Conservation (phyloP, 768 basidiomycete genomes). For the Mrakia gelida region DNA sequence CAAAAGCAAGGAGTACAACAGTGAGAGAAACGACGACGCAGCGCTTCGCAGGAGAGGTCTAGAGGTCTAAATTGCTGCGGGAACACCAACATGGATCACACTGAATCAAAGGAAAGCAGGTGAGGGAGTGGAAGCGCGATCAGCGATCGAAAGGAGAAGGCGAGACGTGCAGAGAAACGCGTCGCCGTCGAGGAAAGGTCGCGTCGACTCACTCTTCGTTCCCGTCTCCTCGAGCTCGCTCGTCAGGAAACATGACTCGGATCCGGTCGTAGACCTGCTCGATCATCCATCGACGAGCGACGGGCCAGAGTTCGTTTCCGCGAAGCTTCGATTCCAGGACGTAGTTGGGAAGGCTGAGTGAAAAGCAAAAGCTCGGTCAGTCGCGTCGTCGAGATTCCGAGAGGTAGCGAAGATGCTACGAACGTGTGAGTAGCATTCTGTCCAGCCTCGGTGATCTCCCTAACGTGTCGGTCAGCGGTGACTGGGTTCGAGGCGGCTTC, state of each 20-base stretch:
- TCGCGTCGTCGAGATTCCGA: not conserved
- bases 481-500: slow-evolving; percentile 47
- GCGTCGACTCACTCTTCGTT: slow-evolving; percentile 54
- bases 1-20: too few species aligned
- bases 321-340: slow-evolving; percentile 38
- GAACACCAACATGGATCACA: not conserved
- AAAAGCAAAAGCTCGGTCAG: slow-evolving; percentile 26
- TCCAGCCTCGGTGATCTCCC: slow-evolving; percentile 49
- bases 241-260: slow-evolving; percentile 57
- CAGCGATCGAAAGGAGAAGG: not conserved
- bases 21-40: too few species aligned
- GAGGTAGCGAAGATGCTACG: slow-evolving; percentile 34
- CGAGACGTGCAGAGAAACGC: too few species aligned
- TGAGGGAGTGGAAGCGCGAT: not conserved
- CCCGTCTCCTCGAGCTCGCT: slow-evolving; percentile 52
- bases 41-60: too few species aligned
- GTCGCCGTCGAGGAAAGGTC: not conserved
- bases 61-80: not conserved
- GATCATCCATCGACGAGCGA: slow-evolving; percentile 54
- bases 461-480: slow-evolving; percentile 43
- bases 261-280: slow-evolving; percentile 63
- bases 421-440: slow-evolving; percentile 57
- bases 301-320: slow-evolving; percentile 47
- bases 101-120: too few species aligned
- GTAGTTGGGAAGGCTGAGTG: slow-evolving; percentile 33